A percentile compares a stretch with the other conserved stretches of the same genome.
Conservation (phyloP, 108 stramenopile species). For the Cyclotella distinguenda region DNA sequence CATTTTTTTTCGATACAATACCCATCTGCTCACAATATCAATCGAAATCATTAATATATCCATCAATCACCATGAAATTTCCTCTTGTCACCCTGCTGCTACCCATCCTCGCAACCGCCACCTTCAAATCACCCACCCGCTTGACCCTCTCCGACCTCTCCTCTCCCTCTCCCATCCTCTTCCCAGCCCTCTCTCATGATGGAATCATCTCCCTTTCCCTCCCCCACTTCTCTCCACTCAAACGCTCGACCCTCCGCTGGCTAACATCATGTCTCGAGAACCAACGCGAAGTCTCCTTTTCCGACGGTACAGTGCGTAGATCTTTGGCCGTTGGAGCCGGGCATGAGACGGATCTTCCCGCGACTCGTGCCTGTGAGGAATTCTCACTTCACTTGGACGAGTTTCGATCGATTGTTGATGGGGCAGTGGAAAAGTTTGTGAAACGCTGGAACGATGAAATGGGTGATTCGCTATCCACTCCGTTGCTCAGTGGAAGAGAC, state of each 20-base stretch:
- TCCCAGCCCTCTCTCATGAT: slow-evolving; percentile 26
- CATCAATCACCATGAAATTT: neutral
- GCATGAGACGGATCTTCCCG: neutral
- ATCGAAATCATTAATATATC: neutral
- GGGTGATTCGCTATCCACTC: slow-evolving; percentile 7
- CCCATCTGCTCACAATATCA: neutral
- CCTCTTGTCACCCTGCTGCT: neutral
- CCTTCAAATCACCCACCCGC: neutral
- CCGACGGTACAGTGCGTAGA: slow-evolving; percentile 39
- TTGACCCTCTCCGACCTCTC: neutral
- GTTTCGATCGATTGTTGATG: slow-evolving; percentile 4
- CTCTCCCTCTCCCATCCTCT: neutral
- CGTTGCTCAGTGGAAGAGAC: slow-evolving; percentile 16
- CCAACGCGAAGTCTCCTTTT: neutral
- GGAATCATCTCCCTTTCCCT: slow-evolving; percentile 34
- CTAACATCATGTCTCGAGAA: slow-evolving; percentile 26
- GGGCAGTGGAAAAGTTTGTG: neutral
- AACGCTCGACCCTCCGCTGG: slow-evolving; percentile 14
- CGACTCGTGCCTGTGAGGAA: slow-evolving; percentile 6
- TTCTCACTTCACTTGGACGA: neutral
- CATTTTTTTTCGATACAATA: too few relatives aligned
- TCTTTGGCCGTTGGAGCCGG: slow-evolving; percentile 23
- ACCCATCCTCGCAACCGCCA: neutral
- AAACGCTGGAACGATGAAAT: slow-evolving; percentile 7
- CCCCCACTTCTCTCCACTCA: slow-evolving; percentile 17